phyloP scores from a whole-genome alignment of 108 stramenopile species.

The Discostella pseudostelligera region DNA sequence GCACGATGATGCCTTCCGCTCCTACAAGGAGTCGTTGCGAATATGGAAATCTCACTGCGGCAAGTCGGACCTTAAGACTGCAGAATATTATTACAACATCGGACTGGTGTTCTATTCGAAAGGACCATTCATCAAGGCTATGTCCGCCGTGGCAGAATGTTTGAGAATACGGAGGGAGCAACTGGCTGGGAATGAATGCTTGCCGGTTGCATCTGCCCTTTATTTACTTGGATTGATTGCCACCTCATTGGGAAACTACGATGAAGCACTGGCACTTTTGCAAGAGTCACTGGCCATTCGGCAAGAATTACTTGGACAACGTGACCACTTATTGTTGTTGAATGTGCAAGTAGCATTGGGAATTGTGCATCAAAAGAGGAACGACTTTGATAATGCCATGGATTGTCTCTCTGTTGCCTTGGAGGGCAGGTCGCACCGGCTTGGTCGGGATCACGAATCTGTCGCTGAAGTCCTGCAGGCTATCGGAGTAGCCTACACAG shows the following conservation, averaged over 20 bases:
- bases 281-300: constrained; percentile 40
- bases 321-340: constrained; percentile 33
- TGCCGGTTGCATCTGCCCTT: constrained; percentile 33
- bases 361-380: constrained; percentile 28
- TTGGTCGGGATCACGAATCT: constrained; percentile 33
- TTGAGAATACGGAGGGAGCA: constrained; percentile 39
- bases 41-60: constrained; percentile 43
- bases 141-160: constrained; percentile 32
- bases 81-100: constrained; percentile 47
- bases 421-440: constrained; percentile 20
- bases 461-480: constrained; percentile 43
- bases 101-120: constrained; percentile 46
- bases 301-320: constrained; percentile 13
- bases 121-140: constrained; percentile 45
- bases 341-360: constrained; percentile 43
- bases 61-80: constrained; percentile 32
- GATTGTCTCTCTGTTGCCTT: constrained; percentile 29
- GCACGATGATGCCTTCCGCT: constrained; percentile 52
- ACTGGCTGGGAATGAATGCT: constrained; percentile 16
- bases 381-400: constrained; percentile 42
- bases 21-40: constrained; percentile 48
- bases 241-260: constrained; percentile 29
- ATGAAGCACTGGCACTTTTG: constrained; percentile 30
- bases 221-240: constrained; percentile 36
- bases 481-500: constrained; percentile 34